Percentiles rank a stretch among this genome's conserved stretches.
phyloP scores from a whole-genome alignment of 106 monocot species.

The Amphibolis antarctica region DNA sequence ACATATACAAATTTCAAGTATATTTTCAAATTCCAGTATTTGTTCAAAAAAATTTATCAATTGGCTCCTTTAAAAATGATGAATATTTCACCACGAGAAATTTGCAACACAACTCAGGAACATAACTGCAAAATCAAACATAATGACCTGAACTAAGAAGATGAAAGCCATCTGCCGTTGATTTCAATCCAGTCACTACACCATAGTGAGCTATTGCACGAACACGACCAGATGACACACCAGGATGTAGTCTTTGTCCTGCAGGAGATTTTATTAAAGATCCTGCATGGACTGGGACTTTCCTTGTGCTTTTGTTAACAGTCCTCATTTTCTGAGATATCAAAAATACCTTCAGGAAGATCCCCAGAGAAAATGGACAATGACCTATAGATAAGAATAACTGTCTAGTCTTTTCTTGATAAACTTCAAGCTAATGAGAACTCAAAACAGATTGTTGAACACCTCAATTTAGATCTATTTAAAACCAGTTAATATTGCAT shows the following conservation, averaged over 20 bases:
- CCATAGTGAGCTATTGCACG: constrained; percentile 92
- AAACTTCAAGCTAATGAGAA: background rate
- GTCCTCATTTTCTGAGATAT: constrained; percentile 1
- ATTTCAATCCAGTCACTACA: constrained; percentile 75
- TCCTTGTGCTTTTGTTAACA: constrained; percentile 14
- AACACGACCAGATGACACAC: constrained; percentile 60
- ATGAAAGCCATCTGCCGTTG: constrained; percentile 91
- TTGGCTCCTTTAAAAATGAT: too few species aligned
- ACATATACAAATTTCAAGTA: too few species aligned
- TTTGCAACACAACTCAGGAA: too few species aligned
- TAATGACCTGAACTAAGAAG: constrained; percentile 79
- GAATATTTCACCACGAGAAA: too few species aligned
- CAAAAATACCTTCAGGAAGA: background rate
- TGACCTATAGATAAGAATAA: background rate
- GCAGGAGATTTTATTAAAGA: constrained; percentile 13
- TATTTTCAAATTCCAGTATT: too few species aligned
- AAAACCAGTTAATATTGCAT: too few species aligned
- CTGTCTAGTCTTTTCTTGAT: background rate
- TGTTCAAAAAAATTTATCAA: too few species aligned
- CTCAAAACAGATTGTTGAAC: background rate
- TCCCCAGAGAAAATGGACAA: too few species aligned
- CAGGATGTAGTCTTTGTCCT: constrained; percentile 62
- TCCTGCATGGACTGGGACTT: constrained; percentile 16
- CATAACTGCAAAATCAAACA: background rate
- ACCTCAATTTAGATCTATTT: too few species aligned